Conservation (phyloP, 768 basidiomycete genomes). For the Lactarius vividus region DNA sequence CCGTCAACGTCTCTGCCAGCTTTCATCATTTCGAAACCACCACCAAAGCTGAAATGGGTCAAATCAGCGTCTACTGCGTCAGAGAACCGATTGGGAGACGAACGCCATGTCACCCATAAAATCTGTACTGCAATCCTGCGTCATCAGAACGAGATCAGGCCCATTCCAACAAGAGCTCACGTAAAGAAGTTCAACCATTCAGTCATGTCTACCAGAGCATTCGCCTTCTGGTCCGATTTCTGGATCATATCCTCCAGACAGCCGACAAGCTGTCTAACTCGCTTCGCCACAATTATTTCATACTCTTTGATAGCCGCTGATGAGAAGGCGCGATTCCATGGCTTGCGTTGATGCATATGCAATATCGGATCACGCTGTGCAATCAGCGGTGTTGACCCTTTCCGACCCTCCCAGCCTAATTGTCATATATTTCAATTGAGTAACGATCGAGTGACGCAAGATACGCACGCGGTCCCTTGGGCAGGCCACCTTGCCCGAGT, state of each 20-base stretch:
- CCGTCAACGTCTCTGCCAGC: background rate
- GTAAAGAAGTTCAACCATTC: conserved; percentile 42
- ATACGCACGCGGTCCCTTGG: background rate
- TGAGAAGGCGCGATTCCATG: conserved; percentile 51
- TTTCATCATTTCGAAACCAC: background rate
- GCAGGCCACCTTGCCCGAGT: background rate
- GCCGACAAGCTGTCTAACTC: conserved; percentile 44
- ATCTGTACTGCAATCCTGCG: conserved; percentile 36
- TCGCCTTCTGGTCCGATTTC: conserved; percentile 24
- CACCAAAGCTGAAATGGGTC: background rate
- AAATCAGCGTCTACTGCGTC: background rate
- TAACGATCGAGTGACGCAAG: background rate
- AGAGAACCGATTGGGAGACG: conserved; percentile 5
- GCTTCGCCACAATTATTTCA: conserved; percentile 38
- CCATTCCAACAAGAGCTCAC: conserved; percentile 30
- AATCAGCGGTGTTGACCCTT: conserved; percentile 38
- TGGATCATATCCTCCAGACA: conserved; percentile 29
- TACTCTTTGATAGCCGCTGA: conserved; percentile 47
- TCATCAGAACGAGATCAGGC: background rate
- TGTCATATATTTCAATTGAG: background rate
- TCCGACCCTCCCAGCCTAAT: background rate
- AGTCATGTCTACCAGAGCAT: conserved; percentile 33
- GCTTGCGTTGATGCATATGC: conserved; percentile 44
- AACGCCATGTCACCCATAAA: conserved; percentile 45
- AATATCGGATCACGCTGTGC: conserved; percentile 42